Evolutionary conservation across 805 yeast species (phyloP).

Genomic region (Starmerella tilneyi): DNA sequence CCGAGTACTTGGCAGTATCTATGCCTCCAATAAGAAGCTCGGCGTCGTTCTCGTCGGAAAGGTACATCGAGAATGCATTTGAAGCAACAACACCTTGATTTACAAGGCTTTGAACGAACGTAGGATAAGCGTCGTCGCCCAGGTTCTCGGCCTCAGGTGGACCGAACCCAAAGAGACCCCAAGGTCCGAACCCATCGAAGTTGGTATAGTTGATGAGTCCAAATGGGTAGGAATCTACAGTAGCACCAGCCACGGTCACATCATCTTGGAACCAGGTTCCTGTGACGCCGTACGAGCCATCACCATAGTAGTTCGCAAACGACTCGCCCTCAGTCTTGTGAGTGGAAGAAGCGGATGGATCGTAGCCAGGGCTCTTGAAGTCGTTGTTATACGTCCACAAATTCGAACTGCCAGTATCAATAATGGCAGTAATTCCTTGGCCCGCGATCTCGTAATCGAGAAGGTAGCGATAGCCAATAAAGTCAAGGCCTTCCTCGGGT

Average conservation of each 20-base stretch:
- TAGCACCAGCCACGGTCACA: conserved; percentile 43
- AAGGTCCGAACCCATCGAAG: conserved; percentile 33
- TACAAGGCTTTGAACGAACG: conserved; percentile 28
- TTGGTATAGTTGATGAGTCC: conserved; percentile 61
- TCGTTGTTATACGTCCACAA: conserved; percentile 43
- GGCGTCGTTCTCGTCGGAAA: conserved; percentile 28
- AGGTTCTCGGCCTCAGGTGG: conserved; percentile 27
- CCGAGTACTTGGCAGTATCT: conserved; percentile 35
- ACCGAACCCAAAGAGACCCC: conserved; percentile 31
- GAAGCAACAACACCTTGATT: conserved; percentile 33
- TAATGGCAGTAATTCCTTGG: conserved; percentile 36
- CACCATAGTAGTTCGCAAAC: conserved; percentile 12
- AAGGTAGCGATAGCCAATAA: background rate
- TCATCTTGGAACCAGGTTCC: conserved; percentile 55
- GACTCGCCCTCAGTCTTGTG: conserved; percentile 9
- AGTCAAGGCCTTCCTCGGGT: background rate
- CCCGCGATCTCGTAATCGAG: conserved; percentile 37
- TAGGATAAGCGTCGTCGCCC: conserved; percentile 18
- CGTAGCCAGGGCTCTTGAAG: conserved; percentile 22
- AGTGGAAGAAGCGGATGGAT: conserved; percentile 22
- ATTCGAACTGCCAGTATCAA: conserved; percentile 67
- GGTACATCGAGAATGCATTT: conserved; percentile 37
- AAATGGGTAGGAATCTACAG: conserved; percentile 45
- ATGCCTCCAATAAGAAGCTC: conserved; percentile 36
- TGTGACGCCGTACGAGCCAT: conserved; percentile 29